Base-by-base conservation (phyloP, 2,329 filamentous ascomycete species). In the Laburnicola sp. region DNA sequence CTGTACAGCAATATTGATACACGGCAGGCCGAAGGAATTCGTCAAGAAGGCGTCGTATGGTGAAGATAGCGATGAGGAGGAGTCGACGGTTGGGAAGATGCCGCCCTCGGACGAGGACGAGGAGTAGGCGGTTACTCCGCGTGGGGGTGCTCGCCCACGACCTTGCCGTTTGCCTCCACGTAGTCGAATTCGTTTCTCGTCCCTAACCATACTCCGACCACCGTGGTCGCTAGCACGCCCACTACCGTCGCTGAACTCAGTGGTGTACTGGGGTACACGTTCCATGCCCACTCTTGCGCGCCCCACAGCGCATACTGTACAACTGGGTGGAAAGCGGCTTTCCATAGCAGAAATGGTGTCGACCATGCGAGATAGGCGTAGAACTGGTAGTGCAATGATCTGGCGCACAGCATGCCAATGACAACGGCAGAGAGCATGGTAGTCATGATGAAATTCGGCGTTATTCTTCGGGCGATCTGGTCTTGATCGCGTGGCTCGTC, bases 351-450 rank as follows among this genome's bases (percentile, higher is more conserved):
- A 70, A 89, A 95, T 0, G 92, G 92, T 5, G 89, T 90, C 10
- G 88, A 83, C 92, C 92, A 97, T 26, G 88, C 89, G 53, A 96
- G 82, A 78, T 95, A 96, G 39, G 89, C 85, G 74, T 91, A 97
- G 78, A 97, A 97, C 68, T 97, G 92, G 78, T 96, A 97, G 76
- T 97, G 92, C 62, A 97, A 81, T 48, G 88, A 93, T 51, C 92
- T 82, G 25, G 92, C 92, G 68, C 91, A 96, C 40, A 96, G 80
- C 74, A 96, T 81, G 32, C 92, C 92, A 50, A 95, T 83, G 27
- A 85, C 78, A 60, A 91, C 87, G 57, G 90, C 87, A 8, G 86
- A 85, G 45, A 96, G 80, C 38, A 96, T 81, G 3, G 86, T 84
- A 4, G 87, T 91, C 78, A 89, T 82, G 58, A 93, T 82, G 71